A percentile compares a stretch with the other conserved stretches of the same genome.
These are phyloP conservation scores for Colletotrichum sp. DNA, from an alignment of 2,329 filamentous ascomycete species.

Conservation along the genomic window DNA sequence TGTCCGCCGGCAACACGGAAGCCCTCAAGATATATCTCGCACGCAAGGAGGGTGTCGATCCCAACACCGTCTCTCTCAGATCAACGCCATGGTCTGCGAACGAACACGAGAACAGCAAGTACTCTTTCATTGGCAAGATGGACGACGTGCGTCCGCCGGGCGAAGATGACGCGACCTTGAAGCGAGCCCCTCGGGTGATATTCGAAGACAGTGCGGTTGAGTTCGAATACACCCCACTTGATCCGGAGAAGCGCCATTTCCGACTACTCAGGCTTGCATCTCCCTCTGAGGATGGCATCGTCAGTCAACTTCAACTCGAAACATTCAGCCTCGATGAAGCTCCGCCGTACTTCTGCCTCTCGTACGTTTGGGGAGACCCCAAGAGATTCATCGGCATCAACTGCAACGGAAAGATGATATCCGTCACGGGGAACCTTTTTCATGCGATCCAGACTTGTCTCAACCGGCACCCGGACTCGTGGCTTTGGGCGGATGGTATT, in stretches of 20 bases:
- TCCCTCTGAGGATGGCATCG: not conserved
- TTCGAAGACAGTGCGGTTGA: not conserved
- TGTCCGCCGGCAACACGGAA: not conserved
- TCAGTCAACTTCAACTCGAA: not conserved
- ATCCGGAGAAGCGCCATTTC: not conserved
- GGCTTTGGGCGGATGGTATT: constrained; percentile 11
- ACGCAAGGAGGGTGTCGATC: not conserved
- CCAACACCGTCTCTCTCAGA: not conserved
- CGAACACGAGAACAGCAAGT: not conserved
- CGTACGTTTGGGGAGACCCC: constrained; percentile 4
- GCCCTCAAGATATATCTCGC: not conserved
- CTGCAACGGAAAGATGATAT: not conserved
- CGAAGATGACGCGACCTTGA: not conserved
- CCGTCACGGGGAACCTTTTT: not conserved
- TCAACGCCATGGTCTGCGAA: not conserved
- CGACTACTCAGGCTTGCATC: not conserved
- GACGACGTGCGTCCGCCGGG: not conserved
- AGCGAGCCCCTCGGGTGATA: not conserved
- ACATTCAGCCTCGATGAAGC: not conserved
- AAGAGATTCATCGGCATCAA: not conserved
- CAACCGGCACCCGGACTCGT: not conserved
- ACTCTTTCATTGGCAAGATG: not conserved
- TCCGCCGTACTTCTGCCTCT: not conserved
- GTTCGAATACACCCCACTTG: not conserved
- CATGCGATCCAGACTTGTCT: not conserved